Evolutionary conservation across 2,329 filamentous ascomycete species (phyloP).

Genomic region (Cercospora berteroae): DNA sequence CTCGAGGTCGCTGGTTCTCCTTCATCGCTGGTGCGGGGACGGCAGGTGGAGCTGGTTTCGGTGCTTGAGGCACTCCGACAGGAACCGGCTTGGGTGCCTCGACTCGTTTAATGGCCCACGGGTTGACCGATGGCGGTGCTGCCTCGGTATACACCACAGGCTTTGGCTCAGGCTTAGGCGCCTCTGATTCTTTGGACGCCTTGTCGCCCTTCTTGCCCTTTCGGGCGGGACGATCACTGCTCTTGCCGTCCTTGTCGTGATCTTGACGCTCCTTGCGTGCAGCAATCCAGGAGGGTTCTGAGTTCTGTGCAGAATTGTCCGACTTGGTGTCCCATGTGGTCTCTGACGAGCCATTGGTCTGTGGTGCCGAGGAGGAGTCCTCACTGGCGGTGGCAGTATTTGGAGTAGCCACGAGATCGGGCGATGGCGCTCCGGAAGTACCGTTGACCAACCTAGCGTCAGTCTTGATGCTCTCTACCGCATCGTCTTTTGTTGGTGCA

Average conservation of each 20-base stretch:
- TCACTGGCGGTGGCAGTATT: conserved; percentile 62
- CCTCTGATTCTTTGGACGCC: conserved; percentile 28
- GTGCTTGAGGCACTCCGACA: conserved; percentile 19
- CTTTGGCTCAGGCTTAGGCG: conserved; percentile 40
- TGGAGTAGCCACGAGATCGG: conserved; percentile 54
- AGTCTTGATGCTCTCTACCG: conserved; percentile 34
- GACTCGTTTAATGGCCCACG: conserved; percentile 74
- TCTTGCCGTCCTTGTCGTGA: conserved; percentile 19
- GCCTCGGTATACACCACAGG: conserved; percentile 71
- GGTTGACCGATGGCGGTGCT: conserved; percentile 77
- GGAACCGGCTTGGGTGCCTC: conserved; percentile 60
- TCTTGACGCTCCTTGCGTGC: conserved; percentile 39
- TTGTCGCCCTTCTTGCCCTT: conserved; percentile 27
- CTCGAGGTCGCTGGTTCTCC: conserved; percentile 33
- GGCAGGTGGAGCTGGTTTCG: conserved; percentile 18
- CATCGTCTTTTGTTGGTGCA: conserved; percentile 33
- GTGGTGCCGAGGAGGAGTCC: conserved; percentile 60
- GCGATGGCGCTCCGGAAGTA: conserved; percentile 47
- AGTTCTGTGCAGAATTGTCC: conserved; percentile 61
- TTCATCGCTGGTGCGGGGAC: conserved; percentile 16
- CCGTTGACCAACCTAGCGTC: conserved; percentile 30
- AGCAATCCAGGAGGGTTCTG: conserved; percentile 64
- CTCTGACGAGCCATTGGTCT: conserved; percentile 57
- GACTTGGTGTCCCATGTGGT: conserved; percentile 66
- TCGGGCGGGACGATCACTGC: conserved; percentile 13